Evolutionary conservation across 345 rosid genomes (phyloP).

Genomic region (Linum usitatissimum): DNA sequence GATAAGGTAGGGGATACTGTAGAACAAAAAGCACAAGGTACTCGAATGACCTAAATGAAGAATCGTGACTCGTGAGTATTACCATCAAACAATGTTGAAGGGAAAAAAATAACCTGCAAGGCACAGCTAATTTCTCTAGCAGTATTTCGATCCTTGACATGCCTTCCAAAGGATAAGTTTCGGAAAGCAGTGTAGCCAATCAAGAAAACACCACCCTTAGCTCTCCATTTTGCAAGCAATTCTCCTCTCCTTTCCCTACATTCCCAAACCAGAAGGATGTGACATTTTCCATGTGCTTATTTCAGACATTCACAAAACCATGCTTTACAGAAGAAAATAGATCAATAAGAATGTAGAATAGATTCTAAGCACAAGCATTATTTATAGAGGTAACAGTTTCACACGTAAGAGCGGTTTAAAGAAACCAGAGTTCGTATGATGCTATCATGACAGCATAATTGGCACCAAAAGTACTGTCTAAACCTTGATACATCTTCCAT

Average conservation of each 20-base stretch:
- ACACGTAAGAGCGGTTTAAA: neutral
- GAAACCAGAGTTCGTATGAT: neutral
- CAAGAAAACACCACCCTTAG: constrained; percentile 85
- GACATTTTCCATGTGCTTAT: neutral
- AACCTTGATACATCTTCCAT: constrained; percentile 93
- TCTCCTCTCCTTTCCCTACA: constrained; percentile 75
- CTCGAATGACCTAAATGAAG: neutral
- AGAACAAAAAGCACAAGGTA: too few species aligned
- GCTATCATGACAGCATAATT: neutral
- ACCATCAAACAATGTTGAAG: neutral
- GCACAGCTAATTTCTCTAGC: constrained; percentile 67
- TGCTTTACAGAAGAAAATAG: neutral
- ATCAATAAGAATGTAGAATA: neutral
- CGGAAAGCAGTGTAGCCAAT: constrained; percentile 89
- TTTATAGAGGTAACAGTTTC: neutral
- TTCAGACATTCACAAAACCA: neutral
- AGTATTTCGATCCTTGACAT: constrained; percentile 57
- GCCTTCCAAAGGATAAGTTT: constrained; percentile 79
- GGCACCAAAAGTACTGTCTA: neutral
- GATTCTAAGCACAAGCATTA: neutral
- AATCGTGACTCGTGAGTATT: neutral
- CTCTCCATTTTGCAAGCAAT: constrained; percentile 75
- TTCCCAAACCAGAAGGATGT: constrained; percentile 13
- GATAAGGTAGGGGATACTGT: too few species aligned
- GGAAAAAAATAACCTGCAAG: constrained; percentile 51